Evolutionary conservation across 164 flowering plant species (phyloP), one percentile per base, ranked within the genome.

Genomic region (Tinospora cordifolia): DNA sequence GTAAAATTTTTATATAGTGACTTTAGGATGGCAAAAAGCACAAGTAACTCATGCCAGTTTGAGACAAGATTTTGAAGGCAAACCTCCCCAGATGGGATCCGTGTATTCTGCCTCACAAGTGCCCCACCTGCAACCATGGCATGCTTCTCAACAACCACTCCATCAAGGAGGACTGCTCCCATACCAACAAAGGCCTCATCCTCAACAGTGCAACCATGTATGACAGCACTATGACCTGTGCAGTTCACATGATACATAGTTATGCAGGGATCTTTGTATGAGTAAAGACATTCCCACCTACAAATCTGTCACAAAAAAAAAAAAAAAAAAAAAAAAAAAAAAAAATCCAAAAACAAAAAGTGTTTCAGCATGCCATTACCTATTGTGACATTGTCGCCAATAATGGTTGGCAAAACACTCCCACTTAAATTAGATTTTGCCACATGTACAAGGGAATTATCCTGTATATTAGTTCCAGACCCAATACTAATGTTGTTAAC

Each of bases 101-200:
- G 84, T 0, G 95, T 87, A 74, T 90, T 87, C 82, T 92, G 98
- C 75, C 92, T 88, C 67, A 92, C 95, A 73, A 92, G 96, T 65
- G 98, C 84, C 54, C 98, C 98, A 71, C 95, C 96, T 82, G 96
- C 96, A 78, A 92, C 96, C 96, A 92, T 92, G 59, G 84, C 85
- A 80, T 92, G 81, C 76, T 87, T 92, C 81, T 92, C 96, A 41
- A 92, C 96, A 75, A 87, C 82, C 27, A 84, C 95, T 54, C 96
- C 98, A 77, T 92, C 98, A 70, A 92, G 98, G 64, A 92, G 78
- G 65, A 84, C 84, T 10, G 98, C 96, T 58, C 96, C 94, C 94
- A 89, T 92, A 36, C 98, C 98, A 76, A 92, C 85, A 79, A 92
- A 89, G 30, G 94, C 91, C 79, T 90, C 98, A 74, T 93, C 92